phyloP scores from a whole-genome alignment of 345 rosid species.

The Linum usitatissimum region DNA sequence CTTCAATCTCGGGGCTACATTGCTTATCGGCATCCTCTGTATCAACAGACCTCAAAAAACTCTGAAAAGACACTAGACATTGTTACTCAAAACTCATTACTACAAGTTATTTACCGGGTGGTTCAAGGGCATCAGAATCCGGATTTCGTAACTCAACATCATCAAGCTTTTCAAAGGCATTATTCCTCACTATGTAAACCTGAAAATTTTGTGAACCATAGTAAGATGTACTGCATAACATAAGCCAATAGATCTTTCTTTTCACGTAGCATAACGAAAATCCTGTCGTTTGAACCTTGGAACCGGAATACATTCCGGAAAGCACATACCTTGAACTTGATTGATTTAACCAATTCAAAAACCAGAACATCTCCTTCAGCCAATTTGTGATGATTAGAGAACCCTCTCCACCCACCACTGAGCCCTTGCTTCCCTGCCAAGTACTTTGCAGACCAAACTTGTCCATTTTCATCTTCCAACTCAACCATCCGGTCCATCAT shows the following conservation, averaged over 20 bases:
- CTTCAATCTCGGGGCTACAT: slow-evolving; percentile 4
- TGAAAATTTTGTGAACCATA: not conserved
- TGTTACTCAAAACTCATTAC: not conserved
- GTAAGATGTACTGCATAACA: not conserved
- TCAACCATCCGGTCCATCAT: slow-evolving; percentile 20
- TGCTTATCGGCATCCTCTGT: slow-evolving; percentile 11
- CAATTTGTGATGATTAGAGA: slow-evolving; percentile 23
- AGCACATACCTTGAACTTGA: slow-evolving; percentile 26
- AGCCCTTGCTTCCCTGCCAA: slow-evolving; percentile 34
- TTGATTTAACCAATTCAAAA: slow-evolving; percentile 28
- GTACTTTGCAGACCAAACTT: slow-evolving; percentile 24
- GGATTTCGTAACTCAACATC: slow-evolving; percentile 8
- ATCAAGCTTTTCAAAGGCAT: slow-evolving; percentile 6
- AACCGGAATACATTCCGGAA: too few species aligned
- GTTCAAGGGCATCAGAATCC: not conserved
- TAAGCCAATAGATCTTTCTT: too few species aligned
- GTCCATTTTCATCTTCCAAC: slow-evolving; percentile 28
- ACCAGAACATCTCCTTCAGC: slow-evolving; percentile 34
- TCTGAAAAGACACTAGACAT: not conserved
- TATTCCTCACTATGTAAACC: slow-evolving; percentile 20
- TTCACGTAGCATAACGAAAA: too few species aligned
- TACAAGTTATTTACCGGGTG: not conserved
- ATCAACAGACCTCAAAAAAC: not conserved
- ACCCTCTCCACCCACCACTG: slow-evolving; percentile 44
- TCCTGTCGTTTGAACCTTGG: too few species aligned